Evolutionary conservation across 2,329 filamentous ascomycete genomes (phyloP).

Genomic region (Dactylellina parvicollis): DNA sequence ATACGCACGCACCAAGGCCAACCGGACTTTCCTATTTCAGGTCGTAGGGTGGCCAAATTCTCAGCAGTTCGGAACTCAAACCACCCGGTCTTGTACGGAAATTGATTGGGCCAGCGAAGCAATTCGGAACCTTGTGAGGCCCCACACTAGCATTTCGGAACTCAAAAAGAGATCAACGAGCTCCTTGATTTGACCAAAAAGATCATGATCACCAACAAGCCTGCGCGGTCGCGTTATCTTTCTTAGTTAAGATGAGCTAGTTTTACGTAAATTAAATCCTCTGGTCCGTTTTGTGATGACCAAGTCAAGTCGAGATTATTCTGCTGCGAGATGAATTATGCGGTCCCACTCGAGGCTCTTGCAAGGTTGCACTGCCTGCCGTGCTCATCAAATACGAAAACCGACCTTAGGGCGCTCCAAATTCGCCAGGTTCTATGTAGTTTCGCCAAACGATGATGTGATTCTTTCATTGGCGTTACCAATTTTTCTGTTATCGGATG

Average conservation of each 20-base stretch:
- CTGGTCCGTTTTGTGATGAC: neutral
- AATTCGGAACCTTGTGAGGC: conserved; percentile 47
- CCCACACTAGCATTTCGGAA: conserved; percentile 46
- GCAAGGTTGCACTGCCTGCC: no score
- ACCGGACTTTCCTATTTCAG: conserved; percentile 3
- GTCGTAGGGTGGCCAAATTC: conserved; percentile 6
- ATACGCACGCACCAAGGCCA: neutral
- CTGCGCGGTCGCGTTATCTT: neutral
- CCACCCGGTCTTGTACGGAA: neutral
- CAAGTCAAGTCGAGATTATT: neutral
- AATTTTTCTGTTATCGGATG: no score
- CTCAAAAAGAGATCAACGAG: conserved; percentile 30
- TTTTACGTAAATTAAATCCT: conserved; percentile 19
- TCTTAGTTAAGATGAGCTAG: neutral
- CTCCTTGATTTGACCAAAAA: conserved; percentile 6
- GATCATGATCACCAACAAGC: neutral
- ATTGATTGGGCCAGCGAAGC: conserved; percentile 33
- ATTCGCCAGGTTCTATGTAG: no score
- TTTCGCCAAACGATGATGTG: no score
- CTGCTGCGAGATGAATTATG: no score
- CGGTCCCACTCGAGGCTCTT: no score
- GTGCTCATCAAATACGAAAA: no score
- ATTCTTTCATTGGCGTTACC: no score
- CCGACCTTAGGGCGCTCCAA: no score
- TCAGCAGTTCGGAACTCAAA: conserved; percentile 51